Percentiles rank a stretch among this genome's conserved stretches.
Conservation (phyloP, 169 alveolate species). For the Plasmodium billcollinsi region DNA sequence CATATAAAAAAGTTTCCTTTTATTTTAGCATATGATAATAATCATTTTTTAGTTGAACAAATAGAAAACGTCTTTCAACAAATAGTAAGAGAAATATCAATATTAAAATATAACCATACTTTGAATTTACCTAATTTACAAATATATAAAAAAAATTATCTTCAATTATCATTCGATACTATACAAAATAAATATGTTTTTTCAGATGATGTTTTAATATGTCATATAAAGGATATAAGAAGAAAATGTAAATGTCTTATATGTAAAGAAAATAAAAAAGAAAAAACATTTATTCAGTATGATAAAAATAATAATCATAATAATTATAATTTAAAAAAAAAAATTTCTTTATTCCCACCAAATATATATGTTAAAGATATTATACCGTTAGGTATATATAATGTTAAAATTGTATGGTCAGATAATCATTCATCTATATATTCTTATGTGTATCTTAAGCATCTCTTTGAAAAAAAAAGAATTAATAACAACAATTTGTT, state of each 20-base stretch:
- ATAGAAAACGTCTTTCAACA: slow-evolving; percentile 82
- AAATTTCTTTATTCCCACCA: neutral
- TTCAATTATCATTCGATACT: slow-evolving; percentile 74
- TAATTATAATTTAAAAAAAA: slow-evolving; percentile 3
- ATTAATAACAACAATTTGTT: neutral
- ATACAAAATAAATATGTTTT: slow-evolving; percentile 69
- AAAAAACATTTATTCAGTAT: neutral
- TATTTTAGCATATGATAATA: slow-evolving; percentile 86
- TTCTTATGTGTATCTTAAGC: slow-evolving; percentile 72
- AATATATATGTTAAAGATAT: slow-evolving; percentile 82
- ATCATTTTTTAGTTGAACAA: slow-evolving; percentile 77
- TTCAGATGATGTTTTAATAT: slow-evolving; percentile 68
- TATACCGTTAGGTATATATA: slow-evolving; percentile 89
- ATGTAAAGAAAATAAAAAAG: slow-evolving; percentile 17
- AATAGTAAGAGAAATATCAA: slow-evolving; percentile 82
- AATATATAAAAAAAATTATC: slow-evolving; percentile 42
- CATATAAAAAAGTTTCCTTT: slow-evolving; percentile 83
- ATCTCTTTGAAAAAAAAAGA: slow-evolving; percentile 26
- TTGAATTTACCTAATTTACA: slow-evolving; percentile 66
- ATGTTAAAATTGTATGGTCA: slow-evolving; percentile 91
- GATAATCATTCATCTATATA: slow-evolving; percentile 88
- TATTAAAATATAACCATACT: slow-evolving; percentile 36
- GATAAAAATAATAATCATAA: neutral
- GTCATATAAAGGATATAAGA: slow-evolving; percentile 73
- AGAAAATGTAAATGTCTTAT: slow-evolving; percentile 53